Base-by-base conservation (phyloP, 495 filamentous ascomycete species). In the Penicillium longicatenatum region DNA sequence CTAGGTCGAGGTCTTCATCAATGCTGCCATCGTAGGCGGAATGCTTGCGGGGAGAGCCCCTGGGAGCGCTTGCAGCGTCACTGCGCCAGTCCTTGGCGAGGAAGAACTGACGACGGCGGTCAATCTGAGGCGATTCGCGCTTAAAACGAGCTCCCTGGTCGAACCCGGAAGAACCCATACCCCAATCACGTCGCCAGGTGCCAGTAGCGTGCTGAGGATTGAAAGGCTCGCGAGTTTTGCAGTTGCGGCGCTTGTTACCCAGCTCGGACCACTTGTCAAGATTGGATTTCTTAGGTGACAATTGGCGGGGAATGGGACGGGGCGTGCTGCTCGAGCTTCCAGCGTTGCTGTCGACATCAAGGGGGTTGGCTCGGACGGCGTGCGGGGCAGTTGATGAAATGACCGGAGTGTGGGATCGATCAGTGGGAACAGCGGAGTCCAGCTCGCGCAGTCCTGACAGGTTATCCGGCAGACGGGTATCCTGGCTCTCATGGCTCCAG, bases 221-320 rank as follows among this genome's bases (percentile, higher is more conserved):
- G 70, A 76, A 58, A 68, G 70, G 57, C 57, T 74, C 72, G 4
- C 75, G 74, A 41, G 75, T 77, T 29, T 84, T 85, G 67, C 78
- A 82, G 39, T 85, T 88, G 61, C 90, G 86, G 39, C 91, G 79
- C 63, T 88, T 86, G 57, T 93, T 89, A 51, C 92, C 92, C 10
- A 97, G 77, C 8, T 84, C 87, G 3, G 89, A 81, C 92, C 92
- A 97, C 70, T 93, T 96, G 76, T 97, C 92, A 45, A 90, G 65
- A 60, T 78, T 75, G 58, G 74, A 76, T 19, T 75, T 78, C 70
- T 81, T 81, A 10, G 81, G 75, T 4, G 81, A 74, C 16, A 80
- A 80, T 50, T 85, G 85, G 12, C 31, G 53, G 41, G 76, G 80
- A 57, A 76, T 62, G 5, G 79, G 67, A 60, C 74, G 67, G 14